Evolutionary conservation across 129 eudicot genomes (phyloP), one percentile per base, ranked within the genome.

Genomic region (Lonicera japonica): DNA sequence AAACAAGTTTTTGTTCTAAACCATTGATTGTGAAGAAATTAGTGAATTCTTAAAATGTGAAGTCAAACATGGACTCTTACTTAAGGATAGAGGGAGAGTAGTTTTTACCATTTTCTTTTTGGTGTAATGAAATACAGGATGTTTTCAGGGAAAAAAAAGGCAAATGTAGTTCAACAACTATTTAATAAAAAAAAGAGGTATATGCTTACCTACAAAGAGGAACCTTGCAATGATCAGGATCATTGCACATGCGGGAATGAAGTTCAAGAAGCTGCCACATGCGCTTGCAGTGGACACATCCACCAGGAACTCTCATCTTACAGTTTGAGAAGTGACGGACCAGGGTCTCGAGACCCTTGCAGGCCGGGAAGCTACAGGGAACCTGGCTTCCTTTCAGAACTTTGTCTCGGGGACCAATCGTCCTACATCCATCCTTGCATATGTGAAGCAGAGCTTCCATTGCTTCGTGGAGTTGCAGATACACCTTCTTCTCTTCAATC

Each of bases 251-350:
- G 57, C 91, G 84, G 20, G 95, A 79, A 68, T 92, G 96, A 5
- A 92, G 87, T 76, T 92, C 95, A 69, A 92, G 86, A 69, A 92
- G 84, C 59, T 92, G 96, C 96, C 92, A 85, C 82, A 81, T 80
- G 48, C 87, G 81, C 63, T 88, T 82, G 68, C 99, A 92, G 25
- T 83, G 99, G 11, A 22, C 66, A 55, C 99, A 92, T 19, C 95
- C 95, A 47, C 99, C 87, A 17, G 86, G 73, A 41, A 78, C 98
- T 66, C 83, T 68, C 8, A 73, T 56, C 74, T 79, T 85, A 50
- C 99, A 92, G 34, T 74, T 69, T 2, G 72, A 73, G 69, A 88
- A 92, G 73, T 92, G 99, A 48, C 94, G 88, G 61, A 88, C 81
- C 22, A 92, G 83, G 43, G 86, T 61, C 65, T 85, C 96, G 19